Percentiles rank a stretch among this genome's conserved stretches.
Conservation (phyloP, 2,329 filamentous ascomycete species). For the Nannizziopsis barbatae region DNA sequence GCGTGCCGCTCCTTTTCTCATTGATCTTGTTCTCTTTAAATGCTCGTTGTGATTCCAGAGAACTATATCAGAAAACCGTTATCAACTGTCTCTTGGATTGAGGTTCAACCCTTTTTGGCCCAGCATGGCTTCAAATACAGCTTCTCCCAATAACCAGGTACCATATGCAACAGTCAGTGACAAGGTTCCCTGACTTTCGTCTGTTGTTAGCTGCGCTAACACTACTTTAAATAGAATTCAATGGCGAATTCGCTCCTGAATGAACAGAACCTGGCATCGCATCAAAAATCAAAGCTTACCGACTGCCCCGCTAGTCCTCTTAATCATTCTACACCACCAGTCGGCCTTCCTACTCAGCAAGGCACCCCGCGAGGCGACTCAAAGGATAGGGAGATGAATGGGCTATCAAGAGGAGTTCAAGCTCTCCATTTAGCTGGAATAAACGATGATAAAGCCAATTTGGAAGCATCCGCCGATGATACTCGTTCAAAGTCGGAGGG, state of each 20-base stretch:
- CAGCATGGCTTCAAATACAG: constrained; percentile 18
- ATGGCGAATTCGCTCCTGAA: constrained; percentile 4
- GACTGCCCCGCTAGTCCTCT: background rate
- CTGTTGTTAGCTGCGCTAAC: background rate
- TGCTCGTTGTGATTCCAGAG: constrained; percentile 16
- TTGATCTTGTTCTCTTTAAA: constrained; percentile 28
- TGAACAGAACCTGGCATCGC: background rate
- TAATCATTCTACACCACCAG: background rate
- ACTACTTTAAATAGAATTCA: background rate
- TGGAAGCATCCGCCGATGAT: constrained; percentile 21
- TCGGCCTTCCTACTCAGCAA: background rate
- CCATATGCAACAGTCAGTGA: constrained; percentile 64
- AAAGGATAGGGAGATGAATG: constrained; percentile 18
- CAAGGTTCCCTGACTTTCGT: background rate
- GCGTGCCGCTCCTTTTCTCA: constrained; percentile 34
- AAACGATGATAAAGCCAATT: constrained; percentile 15
- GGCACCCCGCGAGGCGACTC: constrained; percentile 7
- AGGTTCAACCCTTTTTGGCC: background rate
- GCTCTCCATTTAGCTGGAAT: constrained; percentile 24
- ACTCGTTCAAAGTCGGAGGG: constrained; percentile 27
- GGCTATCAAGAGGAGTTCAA: constrained; percentile 26
- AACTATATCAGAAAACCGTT: constrained; percentile 16
- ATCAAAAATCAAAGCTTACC: background rate
- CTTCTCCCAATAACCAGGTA: constrained; percentile 32
- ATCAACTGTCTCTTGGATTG: background rate